These are phyloP conservation scores for Wickerhamiella nectarea DNA, from an alignment of 805 yeast genomes.

Conservation along the genomic window DNA sequence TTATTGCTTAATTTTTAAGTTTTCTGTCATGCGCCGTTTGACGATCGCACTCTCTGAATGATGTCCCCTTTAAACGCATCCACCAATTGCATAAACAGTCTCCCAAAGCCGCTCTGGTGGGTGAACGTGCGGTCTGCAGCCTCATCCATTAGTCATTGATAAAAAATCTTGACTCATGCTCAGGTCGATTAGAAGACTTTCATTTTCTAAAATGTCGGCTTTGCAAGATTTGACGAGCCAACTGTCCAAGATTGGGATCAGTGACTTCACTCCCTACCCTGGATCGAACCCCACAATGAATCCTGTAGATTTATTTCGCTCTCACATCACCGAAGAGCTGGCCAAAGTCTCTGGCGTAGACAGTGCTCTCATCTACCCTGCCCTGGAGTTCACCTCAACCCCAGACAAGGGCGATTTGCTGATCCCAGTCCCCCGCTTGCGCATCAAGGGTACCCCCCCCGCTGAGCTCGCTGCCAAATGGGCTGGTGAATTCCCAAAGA, in stretches of 20 bases:
- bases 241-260: constrained; percentile 18
- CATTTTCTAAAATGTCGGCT: constrained; percentile 15
- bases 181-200: constrained; percentile 7
- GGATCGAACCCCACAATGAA: constrained; percentile 67
- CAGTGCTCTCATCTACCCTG: constrained; percentile 54
- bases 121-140: too few species aligned
- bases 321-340: constrained; percentile 72
- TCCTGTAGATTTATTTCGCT: constrained; percentile 77
- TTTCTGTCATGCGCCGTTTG: too few species aligned
- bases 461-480: constrained; percentile 62
- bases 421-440: constrained; percentile 80
- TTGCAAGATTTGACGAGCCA: constrained; percentile 14
- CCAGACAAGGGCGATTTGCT: constrained; percentile 86
- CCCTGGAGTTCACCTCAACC: constrained; percentile 76
- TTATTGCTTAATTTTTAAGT: too few species aligned
- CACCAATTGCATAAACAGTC: too few species aligned
- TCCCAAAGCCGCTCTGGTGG: too few species aligned
- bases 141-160: background rate
- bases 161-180: constrained; percentile 2
- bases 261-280: constrained; percentile 18
- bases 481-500: constrained; percentile 64
- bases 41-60: too few species aligned
- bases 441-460: constrained; percentile 71
- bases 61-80: too few species aligned
- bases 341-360: constrained; percentile 62